Percentiles rank a stretch among this genome's conserved stretches.
Conservation (phyloP, 2,329 filamentous ascomycete genomes). For the Monosporascus sp. region DNA sequence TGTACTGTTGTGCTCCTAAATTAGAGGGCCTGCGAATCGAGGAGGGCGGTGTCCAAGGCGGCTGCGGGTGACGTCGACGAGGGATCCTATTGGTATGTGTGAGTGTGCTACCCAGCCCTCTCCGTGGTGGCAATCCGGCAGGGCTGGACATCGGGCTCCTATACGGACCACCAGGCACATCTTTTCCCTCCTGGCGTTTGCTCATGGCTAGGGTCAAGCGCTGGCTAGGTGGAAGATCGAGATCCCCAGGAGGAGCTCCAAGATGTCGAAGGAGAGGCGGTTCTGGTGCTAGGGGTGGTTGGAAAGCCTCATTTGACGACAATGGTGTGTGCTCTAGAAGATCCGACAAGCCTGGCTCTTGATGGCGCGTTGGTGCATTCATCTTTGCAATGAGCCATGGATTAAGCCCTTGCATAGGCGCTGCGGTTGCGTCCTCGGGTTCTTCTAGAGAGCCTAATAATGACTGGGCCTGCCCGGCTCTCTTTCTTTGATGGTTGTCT, state of each 20-base stretch:
- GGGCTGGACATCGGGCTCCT: conserved; percentile 21
- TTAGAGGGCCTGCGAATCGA: conserved; percentile 10
- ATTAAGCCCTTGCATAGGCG: conserved; percentile 21
- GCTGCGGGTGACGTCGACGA: conserved; percentile 9
- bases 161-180: conserved; percentile 17
- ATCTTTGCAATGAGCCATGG: conserved; percentile 37
- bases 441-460: neutral
- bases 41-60: conserved; percentile 27
- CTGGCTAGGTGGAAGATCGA: conserved; percentile 18
- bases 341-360: neutral
- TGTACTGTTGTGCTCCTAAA: neutral
- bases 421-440: conserved; percentile 1
- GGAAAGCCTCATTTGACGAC: neutral
- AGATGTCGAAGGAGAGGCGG: conserved; percentile 23
- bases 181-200: neutral
- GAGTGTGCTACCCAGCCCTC: neutral
- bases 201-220: conserved; percentile 3
- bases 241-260: conserved; percentile 22
- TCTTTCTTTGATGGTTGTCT: neutral
- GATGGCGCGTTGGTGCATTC: conserved; percentile 15
- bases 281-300: conserved; percentile 15
- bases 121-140: neutral
- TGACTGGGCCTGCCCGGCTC: neutral
- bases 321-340: neutral
- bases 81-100: conserved; percentile 1